phyloP scores from a whole-genome alignment of 805 yeast species.

The Helenozyma rhizophorensis region DNA sequence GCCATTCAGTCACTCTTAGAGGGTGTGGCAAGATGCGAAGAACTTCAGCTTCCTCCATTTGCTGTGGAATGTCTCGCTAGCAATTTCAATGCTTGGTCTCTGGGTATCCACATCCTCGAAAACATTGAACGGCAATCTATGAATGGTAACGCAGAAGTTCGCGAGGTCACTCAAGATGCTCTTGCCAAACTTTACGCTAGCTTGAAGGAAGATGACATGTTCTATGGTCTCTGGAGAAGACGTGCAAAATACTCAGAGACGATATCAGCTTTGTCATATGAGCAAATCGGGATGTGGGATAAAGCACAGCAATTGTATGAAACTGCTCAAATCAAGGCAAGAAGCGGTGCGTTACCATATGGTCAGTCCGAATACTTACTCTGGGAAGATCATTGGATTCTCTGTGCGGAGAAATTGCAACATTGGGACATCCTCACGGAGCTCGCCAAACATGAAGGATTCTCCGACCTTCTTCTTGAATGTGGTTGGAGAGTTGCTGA shows the following conservation, averaged over 20 bases:
- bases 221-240: constrained; percentile 96
- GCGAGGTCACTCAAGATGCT: constrained; percentile 87
- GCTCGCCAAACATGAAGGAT: constrained; percentile 95
- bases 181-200: constrained; percentile 83
- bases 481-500: constrained; percentile 99
- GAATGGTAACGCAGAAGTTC: constrained; percentile 67
- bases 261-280: constrained; percentile 86
- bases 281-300: constrained; percentile 93
- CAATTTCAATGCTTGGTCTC: constrained; percentile 88
- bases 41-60: constrained; percentile 87
- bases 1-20: constrained; percentile 80
- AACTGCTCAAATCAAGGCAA: constrained; percentile 92
- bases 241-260: constrained; percentile 93
- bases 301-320: constrained; percentile 92
- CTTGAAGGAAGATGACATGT: constrained; percentile 92
- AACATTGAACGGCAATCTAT: constrained; percentile 53
- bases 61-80: constrained; percentile 82
- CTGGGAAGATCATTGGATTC: constrained; percentile 99
- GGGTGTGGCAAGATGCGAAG: constrained; percentile 72
- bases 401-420: constrained; percentile 93
- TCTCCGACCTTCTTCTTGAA: constrained; percentile 89
- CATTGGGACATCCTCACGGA: constrained; percentile 98
- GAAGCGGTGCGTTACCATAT: constrained; percentile 92
- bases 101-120: constrained; percentile 81
- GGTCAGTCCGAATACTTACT: constrained; percentile 91